Base-by-base conservation (phyloP, 2,329 filamentous ascomycete species). In the Aaosphaeria arxii region DNA sequence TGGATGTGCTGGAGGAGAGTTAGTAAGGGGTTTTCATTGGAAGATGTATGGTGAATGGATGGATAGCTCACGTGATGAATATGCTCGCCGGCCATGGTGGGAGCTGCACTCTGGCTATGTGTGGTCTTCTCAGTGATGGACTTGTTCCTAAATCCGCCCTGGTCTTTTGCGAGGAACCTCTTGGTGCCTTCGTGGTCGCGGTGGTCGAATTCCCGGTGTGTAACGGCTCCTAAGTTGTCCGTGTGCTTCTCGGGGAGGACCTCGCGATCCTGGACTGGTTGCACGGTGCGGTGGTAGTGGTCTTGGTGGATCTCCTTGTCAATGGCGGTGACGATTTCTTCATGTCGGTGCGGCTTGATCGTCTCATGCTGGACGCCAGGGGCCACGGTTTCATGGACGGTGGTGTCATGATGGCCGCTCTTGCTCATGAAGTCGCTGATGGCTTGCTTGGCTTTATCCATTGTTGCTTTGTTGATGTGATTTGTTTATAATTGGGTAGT, bases 251-350 rank as follows among this genome's bases (percentile, higher is more conserved):
- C 85, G 0, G 85, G 82, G 0, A 79, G 67, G 7, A 75, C 74
- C 59, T 81, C 81, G 53, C 76, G 70, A 56, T 82, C 74, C 13
- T 73, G 48, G 28, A 89, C 71, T 0, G 86, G 86, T 69, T 89
- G 86, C 1, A 88, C 72, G 0, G 82, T 83, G 42, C 83, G 86
- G 66, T 89, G 84, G 65, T 87, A 83, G 58, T 89, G 86, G 50
- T 88, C 82, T 64, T 88, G 85, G 62, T 89, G 85, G 4, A 88
- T 73, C 58, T 89, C 86, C 56, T 80, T 81, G 62, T 89, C 83
- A 29, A 88, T 67, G 5, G 83, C 85, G 1, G 81, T 85, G 17
- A 74, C 77, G 7, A 81, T 57, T n/a, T 84, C 70, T 61, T 88
- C 83, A 47, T 87, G 84, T 38, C 77, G 68, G n/a, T 80, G 77